A percentile compares a stretch with the other conserved stretches of the same genome.
Evolutionary conservation across 2,329 filamentous ascomycete species (phyloP).

Genomic region (Plectosphaerella cucumerina): DNA sequence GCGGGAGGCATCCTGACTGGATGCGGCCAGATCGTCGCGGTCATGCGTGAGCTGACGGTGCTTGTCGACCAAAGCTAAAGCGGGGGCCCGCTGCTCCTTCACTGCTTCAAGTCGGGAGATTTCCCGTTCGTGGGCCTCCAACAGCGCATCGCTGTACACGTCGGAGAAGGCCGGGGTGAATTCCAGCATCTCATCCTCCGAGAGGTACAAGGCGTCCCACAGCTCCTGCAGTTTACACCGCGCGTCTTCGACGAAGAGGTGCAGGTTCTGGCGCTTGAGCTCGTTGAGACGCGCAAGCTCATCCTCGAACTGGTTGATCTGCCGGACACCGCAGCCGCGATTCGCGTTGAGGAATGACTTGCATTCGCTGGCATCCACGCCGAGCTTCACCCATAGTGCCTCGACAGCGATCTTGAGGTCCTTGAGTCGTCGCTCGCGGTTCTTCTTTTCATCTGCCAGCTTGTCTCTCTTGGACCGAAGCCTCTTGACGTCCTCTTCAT

Average conservation of each 20-base stretch:
- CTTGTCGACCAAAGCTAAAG: constrained; percentile 74
- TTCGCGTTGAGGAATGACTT: constrained; percentile 84
- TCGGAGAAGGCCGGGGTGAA: constrained; percentile 97
- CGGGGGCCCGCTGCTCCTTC: constrained; percentile 82
- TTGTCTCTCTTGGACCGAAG: constrained; percentile 75
- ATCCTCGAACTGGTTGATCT: constrained; percentile 94
- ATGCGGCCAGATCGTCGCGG: constrained; percentile 80
- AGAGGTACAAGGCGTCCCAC: constrained; percentile 92
- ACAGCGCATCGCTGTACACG: constrained; percentile 90
- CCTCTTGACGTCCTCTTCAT: constrained; percentile 76
- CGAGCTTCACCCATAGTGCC: constrained; percentile 81
- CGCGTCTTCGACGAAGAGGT: constrained; percentile 93
- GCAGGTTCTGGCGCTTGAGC: constrained; percentile 90
- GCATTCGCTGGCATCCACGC: constrained; percentile 75
- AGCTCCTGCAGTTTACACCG: constrained; percentile 87
- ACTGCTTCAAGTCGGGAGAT: constrained; percentile 77
- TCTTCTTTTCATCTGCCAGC: constrained; percentile 82
- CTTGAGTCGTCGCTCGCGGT: constrained; percentile 70
- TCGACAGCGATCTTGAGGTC: constrained; percentile 79
- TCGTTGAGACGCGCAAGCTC: constrained; percentile 84
- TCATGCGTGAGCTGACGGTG: constrained; percentile 81
- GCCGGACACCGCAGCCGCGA: constrained; percentile 83
- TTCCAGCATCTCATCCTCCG: constrained; percentile 97
- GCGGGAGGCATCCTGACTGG: constrained; percentile 90
- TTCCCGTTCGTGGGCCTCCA: constrained; percentile 92